Percentiles rank a stretch among this genome's conserved stretches.
These are phyloP conservation scores for Hypoxylon intermedium DNA, from an alignment of 495 filamentous ascomycete genomes.

Conservation along the genomic window DNA sequence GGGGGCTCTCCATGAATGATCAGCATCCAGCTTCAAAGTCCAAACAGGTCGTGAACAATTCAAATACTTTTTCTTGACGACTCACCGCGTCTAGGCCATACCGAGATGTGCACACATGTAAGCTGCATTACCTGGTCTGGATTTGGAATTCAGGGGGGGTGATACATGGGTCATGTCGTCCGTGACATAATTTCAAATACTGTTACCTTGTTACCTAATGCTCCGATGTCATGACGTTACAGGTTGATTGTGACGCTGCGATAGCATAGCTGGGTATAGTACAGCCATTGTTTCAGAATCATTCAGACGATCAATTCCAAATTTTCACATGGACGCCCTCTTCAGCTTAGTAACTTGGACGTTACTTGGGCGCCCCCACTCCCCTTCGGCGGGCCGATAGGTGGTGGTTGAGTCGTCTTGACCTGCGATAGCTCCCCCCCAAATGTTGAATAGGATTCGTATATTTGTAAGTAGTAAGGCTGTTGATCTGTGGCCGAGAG, in stretches of 20 bases:
- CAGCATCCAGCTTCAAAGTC: background rate
- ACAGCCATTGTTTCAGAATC: background rate
- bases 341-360: conserved; percentile 24
- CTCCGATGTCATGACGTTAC: conserved; percentile 8
- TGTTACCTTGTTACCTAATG: conserved; percentile 7
- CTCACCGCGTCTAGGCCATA: background rate
- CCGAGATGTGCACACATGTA: conserved; percentile 3
- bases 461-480: conserved; percentile 11
- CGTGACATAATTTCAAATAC: conserved; percentile 30
- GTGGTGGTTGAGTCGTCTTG: background rate
- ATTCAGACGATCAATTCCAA: conserved; percentile 17
- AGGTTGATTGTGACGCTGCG: background rate
- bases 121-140: background rate
- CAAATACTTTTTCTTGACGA: conserved; percentile 18
- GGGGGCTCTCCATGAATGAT: background rate
- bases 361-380: conserved; percentile 6
- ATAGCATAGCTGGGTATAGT: conserved; percentile 5
- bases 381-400: conserved; percentile 10
- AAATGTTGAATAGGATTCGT: conserved; percentile 27
- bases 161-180: conserved; percentile 7
- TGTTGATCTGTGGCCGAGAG: conserved; percentile 26
- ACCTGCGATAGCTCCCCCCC: conserved; percentile 9
- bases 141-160: conserved; percentile 22
- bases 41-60: conserved; percentile 11
- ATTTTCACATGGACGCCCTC: conserved; percentile 11